Evolutionary conservation across 2,329 filamentous ascomycete genomes (phyloP).

Genomic region (Myrmaecium sp.): DNA sequence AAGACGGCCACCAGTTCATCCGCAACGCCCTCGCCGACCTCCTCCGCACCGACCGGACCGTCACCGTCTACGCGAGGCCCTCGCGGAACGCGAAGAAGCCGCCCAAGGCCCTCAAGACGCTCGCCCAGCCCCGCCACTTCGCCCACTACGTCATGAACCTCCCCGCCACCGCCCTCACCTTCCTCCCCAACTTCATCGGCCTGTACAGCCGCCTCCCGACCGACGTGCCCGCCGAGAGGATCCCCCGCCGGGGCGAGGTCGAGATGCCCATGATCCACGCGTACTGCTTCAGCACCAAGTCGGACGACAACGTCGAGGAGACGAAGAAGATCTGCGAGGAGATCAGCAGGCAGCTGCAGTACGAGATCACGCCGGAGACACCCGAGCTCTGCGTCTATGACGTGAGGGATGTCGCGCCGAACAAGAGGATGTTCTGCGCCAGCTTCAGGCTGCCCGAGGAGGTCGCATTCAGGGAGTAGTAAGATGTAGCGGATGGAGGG

Average conservation of each 20-base stretch:
- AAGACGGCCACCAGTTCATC: constrained; percentile 72
- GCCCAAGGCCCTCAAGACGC: constrained; percentile 3
- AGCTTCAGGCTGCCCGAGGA: constrained; percentile 71
- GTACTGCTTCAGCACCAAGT: constrained; percentile 86
- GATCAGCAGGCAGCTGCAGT: constrained; percentile 44
- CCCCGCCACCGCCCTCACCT: constrained; percentile 73
- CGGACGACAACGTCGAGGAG: constrained; percentile 49
- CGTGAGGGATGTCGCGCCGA: constrained; percentile 77
- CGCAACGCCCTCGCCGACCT: constrained; percentile 45
- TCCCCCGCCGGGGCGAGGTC: no score
- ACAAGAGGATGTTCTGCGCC: constrained; percentile 94
- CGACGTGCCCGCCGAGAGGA: no score
- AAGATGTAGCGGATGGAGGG: no score
- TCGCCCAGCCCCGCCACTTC: constrained; percentile 52
- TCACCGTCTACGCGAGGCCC: constrained; percentile 16
- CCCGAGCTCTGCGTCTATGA: constrained; percentile 38
- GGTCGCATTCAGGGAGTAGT: constrained; percentile 51
- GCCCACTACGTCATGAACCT: constrained; percentile 98
- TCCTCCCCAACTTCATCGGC: constrained; percentile 61
- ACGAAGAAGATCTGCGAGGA: constrained; percentile 45
- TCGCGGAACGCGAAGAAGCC: constrained; percentile 11
- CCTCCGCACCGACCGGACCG: constrained; percentile 35
- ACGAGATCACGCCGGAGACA: constrained; percentile 41
- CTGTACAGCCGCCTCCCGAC: constrained; percentile 51
- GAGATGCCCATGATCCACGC: constrained; percentile 71